phyloP scores from a whole-genome alignment of 2,329 filamentous ascomycete genomes.

The Paraphoma sp. region DNA sequence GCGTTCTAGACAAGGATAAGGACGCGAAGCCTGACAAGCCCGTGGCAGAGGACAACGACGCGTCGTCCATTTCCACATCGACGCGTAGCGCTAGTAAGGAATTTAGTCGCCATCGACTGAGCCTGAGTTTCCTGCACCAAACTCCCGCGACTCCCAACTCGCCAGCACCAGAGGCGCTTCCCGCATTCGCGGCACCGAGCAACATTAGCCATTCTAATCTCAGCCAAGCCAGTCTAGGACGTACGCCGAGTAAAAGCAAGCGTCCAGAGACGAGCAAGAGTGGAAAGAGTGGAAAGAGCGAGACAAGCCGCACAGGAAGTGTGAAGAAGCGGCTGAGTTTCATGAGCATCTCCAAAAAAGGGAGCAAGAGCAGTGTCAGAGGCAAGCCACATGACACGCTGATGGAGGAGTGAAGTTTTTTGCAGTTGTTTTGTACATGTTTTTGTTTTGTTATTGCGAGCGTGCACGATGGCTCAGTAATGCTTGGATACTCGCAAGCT shows the following conservation, averaged over 20 bases:
- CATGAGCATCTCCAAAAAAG: conserved; percentile 76
- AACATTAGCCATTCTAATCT: conserved; percentile 8
- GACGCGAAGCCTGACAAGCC: conserved; percentile 23
- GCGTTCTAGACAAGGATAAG: conserved; percentile 33
- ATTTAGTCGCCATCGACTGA: conserved; percentile 31
- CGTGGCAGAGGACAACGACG: conserved; percentile 27
- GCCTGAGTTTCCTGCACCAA: conserved; percentile 36
- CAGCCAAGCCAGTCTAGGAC: conserved; percentile 7
- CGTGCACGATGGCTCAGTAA: background rate
- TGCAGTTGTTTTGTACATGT: background rate
- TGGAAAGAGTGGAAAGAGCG: conserved; percentile 51
- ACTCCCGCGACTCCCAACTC: conserved; percentile 30
- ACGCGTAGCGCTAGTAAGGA: conserved; percentile 45
- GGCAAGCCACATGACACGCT: conserved; percentile 35
- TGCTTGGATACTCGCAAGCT: conserved; percentile 4
- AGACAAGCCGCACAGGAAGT: conserved; percentile 56
- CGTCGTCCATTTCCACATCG: conserved; percentile 26
- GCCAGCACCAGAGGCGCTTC: conserved; percentile 39
- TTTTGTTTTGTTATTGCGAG: background rate
- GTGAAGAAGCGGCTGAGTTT: conserved; percentile 81
- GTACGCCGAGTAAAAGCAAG: conserved; percentile 25
- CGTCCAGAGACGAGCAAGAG: conserved; percentile 45
- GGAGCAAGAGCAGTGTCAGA: conserved; percentile 60
- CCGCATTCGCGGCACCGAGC: conserved; percentile 18
- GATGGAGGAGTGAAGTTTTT: conserved; percentile 37